Evolutionary conservation across 768 basidiomycete genomes (phyloP).

Genomic region (Suillus luteus): DNA sequence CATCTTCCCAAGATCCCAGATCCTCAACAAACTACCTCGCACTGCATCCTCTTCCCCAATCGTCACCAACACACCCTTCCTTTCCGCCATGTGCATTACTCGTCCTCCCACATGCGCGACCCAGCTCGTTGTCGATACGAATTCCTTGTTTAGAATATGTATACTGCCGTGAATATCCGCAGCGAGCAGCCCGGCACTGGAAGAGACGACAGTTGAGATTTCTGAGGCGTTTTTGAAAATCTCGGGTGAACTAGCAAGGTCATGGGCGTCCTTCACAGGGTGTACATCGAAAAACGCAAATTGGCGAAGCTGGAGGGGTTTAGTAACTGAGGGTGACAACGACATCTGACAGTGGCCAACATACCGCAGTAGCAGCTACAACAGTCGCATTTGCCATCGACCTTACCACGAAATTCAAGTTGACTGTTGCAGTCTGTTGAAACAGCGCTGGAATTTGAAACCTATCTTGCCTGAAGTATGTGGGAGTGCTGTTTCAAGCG

Average conservation of each 20-base stretch:
- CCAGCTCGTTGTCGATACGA: conserved; percentile 74
- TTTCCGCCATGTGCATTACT: conserved; percentile 86
- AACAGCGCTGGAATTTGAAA: background rate
- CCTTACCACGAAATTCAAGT: background rate
- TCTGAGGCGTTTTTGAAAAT: conserved; percentile 77
- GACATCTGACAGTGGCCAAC: background rate
- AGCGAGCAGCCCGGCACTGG: conserved; percentile 67
- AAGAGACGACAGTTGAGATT: conserved; percentile 68
- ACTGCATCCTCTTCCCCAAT: conserved; percentile 85
- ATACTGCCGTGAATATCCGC: conserved; percentile 87
- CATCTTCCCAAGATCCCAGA: conserved; percentile 81
- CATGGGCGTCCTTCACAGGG: conserved; percentile 77
- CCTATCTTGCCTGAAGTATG: background rate
- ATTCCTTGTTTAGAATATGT: conserved; percentile 73
- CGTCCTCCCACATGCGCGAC: conserved; percentile 76
- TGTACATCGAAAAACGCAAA: conserved; percentile 88
- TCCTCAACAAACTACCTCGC: conserved; percentile 72
- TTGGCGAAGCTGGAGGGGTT: conserved; percentile 70
- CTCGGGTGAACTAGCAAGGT: conserved; percentile 72
- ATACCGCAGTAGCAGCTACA: conserved; percentile 23
- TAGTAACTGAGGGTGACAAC: conserved; percentile 12
- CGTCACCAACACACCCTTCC: conserved; percentile 79
- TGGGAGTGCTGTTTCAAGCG: background rate
- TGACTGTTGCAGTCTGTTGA: background rate
- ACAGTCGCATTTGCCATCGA: conserved; percentile 1